These are phyloP conservation scores for Hypoxylon subgilvum DNA, from an alignment of 495 filamentous ascomycete species.

Conservation along the genomic window DNA sequence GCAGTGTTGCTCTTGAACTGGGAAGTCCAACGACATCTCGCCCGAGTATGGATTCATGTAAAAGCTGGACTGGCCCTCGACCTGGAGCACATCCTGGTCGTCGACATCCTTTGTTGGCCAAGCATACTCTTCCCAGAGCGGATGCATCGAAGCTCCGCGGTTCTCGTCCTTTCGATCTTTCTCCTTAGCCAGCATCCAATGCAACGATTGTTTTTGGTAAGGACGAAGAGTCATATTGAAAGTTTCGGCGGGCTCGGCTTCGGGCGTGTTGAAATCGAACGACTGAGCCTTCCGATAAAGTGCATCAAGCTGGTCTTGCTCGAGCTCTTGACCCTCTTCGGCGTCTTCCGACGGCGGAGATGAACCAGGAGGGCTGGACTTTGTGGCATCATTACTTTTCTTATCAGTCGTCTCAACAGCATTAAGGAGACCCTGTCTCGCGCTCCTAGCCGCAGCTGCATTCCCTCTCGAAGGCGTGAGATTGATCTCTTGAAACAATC, in stretches of 20 bases:
- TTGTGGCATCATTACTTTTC: conserved; percentile 62
- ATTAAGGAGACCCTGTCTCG: conserved; percentile 79
- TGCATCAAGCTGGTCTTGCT: conserved; percentile 92
- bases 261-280: conserved; percentile 91
- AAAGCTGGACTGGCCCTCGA: conserved; percentile 71
- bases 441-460: conserved; percentile 76
- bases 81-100: conserved; percentile 69
- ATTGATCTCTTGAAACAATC: conserved; percentile 86
- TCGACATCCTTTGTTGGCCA: conserved; percentile 92
- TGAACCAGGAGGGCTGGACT: conserved; percentile 47
- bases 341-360: conserved; percentile 64
- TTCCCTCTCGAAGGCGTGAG: conserved; percentile 75
- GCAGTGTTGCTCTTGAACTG: conserved; percentile 91
- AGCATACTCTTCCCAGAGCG: conserved; percentile 92
- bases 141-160: conserved; percentile 84
- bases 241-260: conserved; percentile 76
- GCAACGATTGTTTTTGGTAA: conserved; percentile 92
- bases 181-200: conserved; percentile 97
- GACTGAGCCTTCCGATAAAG: conserved; percentile 96
- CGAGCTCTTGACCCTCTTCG: conserved; percentile 85
- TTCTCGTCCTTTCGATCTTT: conserved; percentile 70
- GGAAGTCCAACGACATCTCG: conserved; percentile 91
- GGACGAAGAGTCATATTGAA: conserved; percentile 85
- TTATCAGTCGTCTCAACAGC: conserved; percentile 86
- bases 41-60: conserved; percentile 98